Evolutionary conservation across 2,329 filamentous ascomycete genomes (phyloP), one percentile per base, ranked within the genome.

Genomic region (Cytospora leucostoma): DNA sequence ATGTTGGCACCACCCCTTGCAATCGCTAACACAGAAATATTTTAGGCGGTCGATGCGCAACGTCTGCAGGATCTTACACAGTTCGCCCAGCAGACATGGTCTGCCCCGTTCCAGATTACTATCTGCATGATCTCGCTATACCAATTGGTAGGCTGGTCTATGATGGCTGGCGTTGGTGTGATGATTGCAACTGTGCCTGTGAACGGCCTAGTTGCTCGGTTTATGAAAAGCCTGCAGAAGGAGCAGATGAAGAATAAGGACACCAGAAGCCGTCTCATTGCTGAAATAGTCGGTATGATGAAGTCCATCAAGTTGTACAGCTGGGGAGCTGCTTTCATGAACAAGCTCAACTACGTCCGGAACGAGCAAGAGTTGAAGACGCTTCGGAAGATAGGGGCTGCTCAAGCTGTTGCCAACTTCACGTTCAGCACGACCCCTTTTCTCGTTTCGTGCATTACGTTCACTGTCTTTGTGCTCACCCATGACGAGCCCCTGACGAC

Each of bases 211-310:
- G 95, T 98, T 73, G 94, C 95, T 32, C 86, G 89, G 64, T 83
- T 96, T 70, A 97, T 97, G 91, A 97, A 97, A 79, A 92, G 84
- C 51, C 79, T 99, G 70, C 96, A 99, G 74, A 96, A 98, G 77
- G 83, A 88, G 68, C 95, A 99, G 79, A 99, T 99, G 95, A 96
- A 96, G 81, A 98, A 98, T 80, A 99, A 99, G 79, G 95, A 99
- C 72, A 85, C 93, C 47, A 87, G 95, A 72, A 97, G 93, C 54
- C 87, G 94, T 56, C 79, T 99, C 64, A 97, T 98, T 82, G 96
- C 94, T 7, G 95, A 99, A 76, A 99, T 99, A 68, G 82, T 99
- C 72, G 97, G 96, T 82, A 98, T 98, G 78, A 99, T 99, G 91
- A 99, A 99, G 81, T 96, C 93, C 74, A 95, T 99, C 80, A 99